Base-by-base conservation (phyloP, 768 basidiomycete species). In the Rubroboletus satanas region DNA sequence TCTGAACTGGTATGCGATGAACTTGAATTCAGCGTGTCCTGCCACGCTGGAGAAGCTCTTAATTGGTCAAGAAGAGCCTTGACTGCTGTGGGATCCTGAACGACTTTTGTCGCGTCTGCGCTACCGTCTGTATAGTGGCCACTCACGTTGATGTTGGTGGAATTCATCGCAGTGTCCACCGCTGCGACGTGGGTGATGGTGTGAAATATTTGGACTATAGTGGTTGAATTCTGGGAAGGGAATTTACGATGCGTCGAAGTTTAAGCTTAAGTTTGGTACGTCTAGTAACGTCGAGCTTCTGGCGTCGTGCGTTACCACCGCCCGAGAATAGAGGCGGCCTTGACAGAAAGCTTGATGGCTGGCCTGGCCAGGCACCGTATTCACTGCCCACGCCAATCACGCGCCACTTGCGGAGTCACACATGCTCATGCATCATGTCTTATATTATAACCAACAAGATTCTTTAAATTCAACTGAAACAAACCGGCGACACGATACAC, bases 1-100 rank as follows among this genome's bases (percentile, higher is more conserved):
- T 48, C 52, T 35, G 56, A 37, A 11, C 10, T 23, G 36, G 26
- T 26, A 23, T 45, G 48, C 3, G 51, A 48, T 18, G 64, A 35
- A 23, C 37, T 51, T 39, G 64, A 46, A 46, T 46, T 66, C 15
- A 74, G 59, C 2, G 75, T 64, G 46, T 84, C 76, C 62, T 85
- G 80, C 88, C 87, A 91, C 23, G 83, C 86, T 61, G 82, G 77
- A 4, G 90, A 91, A 3, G 77, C 70, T 48, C 81, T 76, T 12
- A 92, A 74, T 58, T 82, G 81, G 50, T 90, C 86, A 17, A 93
- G 78, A 26, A 93, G 77, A 28, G 87, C 83, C 61, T 82, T 79
- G 45, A 93, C 77, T 43, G 79, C 81, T 56, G 75, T 75, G 45
- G 84, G 74, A 69, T 90, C 87, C 88, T 90, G 64, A 33, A 48